Evolutionary conservation across 139 green algal species (phyloP), one percentile per base, ranked within the genome.

Genomic region (Desmodesmus armatus): DNA sequence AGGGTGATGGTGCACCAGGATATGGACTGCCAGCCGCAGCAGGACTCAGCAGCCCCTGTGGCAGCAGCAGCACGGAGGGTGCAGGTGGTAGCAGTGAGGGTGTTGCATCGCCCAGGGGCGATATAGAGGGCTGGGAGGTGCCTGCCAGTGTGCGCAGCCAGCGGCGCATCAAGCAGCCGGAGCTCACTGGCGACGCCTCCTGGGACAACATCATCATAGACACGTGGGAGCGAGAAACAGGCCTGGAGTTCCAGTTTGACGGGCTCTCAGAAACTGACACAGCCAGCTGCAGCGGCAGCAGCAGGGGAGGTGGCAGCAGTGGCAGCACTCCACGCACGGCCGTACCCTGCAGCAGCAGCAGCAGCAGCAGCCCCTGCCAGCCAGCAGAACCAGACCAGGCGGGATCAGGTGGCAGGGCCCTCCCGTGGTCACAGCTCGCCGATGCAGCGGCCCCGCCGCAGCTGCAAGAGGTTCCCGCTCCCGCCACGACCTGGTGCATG

Each of bases 181-280:
- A n/a, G 29, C 29, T 41, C 25, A 72, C 63, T 35, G 70, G 70
- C 25, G 70, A 78, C 21, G 25, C 43, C n/a, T 55, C 25, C 19
- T 11, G 55, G 15, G 70, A 78, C 21, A 9, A 37, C 39, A 58
- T 23, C 9, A 11, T 78, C 1, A 62, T 78, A 13, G 31, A 44
- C 25, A 2, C 35, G 25, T 78, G 70, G 70, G 70, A 78, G 70
- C 29, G 39, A 27, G 21, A 58, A 27, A 78, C 70, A 33, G 70
- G 62, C 9, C 9, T 35, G 7, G 37, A 47, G 15, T 77, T 55
- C 41, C 21, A 43, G 69, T 77, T 55, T 77, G 69, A 47, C 23
- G 69, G 69, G 17, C 19, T 77, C 17, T 77, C 69, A 29, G 69
- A 77, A 13, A 13, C 40, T 47, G 69, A 77, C 19, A 29, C 65